Percentiles rank a stretch among this genome's conserved stretches.
phyloP scores from a whole-genome alignment of 495 filamentous ascomycete genomes.

The Podospora comata region DNA sequence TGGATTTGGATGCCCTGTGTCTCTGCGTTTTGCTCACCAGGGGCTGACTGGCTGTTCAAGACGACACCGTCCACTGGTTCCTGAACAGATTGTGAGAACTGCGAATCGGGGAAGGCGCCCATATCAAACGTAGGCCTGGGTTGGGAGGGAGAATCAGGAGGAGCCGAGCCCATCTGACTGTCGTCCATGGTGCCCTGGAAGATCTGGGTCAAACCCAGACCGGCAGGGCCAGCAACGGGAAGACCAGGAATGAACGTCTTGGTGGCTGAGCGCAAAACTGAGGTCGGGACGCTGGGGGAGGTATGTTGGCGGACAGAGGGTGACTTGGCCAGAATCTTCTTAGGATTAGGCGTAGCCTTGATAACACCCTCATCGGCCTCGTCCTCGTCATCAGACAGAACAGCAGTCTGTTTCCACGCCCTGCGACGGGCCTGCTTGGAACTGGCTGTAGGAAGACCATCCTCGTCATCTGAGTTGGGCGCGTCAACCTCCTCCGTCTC shows the following conservation, averaged over 20 bases:
- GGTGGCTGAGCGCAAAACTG: constrained; percentile 54
- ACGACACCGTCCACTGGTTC: constrained; percentile 57
- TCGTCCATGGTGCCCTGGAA: constrained; percentile 90
- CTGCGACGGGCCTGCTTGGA: constrained; percentile 37
- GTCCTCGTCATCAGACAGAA: constrained; percentile 63
- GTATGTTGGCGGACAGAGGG: constrained; percentile 33
- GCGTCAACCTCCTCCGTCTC: constrained; percentile 33
- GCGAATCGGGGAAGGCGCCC: constrained; percentile 44
- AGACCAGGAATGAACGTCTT: constrained; percentile 61
- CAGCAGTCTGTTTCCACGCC: constrained; percentile 42
- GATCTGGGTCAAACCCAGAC: constrained; percentile 80
- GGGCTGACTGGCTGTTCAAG: constrained; percentile 57
- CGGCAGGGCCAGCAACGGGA: constrained; percentile 52
- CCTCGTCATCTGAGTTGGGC: constrained; percentile 34
- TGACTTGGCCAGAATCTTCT: constrained; percentile 35
- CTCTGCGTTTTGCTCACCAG: constrained; percentile 38
- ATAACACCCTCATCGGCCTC: constrained; percentile 57
- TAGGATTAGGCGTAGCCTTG: constrained; percentile 44
- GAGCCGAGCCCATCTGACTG: constrained; percentile 41
- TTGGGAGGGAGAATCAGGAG: constrained; percentile 32
- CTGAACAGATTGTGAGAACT: constrained; percentile 48
- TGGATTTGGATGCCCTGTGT: constrained; percentile 50
- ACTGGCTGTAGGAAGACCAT: constrained; percentile 30
- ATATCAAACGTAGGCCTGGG: constrained; percentile 41
- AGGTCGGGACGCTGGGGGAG: constrained; percentile 50